A percentile compares a stretch with the other conserved stretches of the same genome.
Conservation (phyloP, 257 asterid genomes). For the Solanum bulbocastanum region DNA sequence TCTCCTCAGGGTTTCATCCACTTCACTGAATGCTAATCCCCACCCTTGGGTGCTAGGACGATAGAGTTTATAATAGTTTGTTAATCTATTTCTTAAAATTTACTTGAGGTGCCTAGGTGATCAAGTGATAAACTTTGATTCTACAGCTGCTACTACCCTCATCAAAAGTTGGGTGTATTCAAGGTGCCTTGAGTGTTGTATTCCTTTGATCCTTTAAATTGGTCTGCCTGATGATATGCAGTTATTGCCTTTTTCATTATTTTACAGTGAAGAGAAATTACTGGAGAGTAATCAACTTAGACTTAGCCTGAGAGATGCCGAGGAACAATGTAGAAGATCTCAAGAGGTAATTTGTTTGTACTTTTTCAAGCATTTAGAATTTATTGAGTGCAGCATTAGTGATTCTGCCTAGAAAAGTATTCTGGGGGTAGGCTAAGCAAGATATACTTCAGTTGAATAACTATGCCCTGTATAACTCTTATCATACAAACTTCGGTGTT, state of each 20-base stretch:
- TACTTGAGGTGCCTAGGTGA: neutral
- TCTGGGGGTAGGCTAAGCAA: neutral
- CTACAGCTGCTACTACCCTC: neutral
- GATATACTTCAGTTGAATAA: neutral
- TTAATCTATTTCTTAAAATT: neutral
- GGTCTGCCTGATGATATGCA: neutral
- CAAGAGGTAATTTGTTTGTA: constrained; percentile 27
- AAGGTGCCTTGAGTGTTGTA: neutral
- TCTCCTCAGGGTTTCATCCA: neutral
- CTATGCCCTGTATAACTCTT: neutral
- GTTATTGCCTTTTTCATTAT: constrained; percentile 2
- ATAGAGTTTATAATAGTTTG: neutral
- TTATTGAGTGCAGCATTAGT: neutral
- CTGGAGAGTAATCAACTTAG: constrained; percentile 32
- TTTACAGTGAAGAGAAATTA: constrained; percentile 29
- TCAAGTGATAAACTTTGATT: neutral
- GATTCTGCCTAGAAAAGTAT: neutral
- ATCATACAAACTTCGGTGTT: neutral
- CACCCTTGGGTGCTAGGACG: neutral
- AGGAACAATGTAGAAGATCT: constrained; percentile 24
- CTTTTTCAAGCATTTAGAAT: constrained; percentile 1
- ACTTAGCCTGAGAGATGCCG: constrained; percentile 28
- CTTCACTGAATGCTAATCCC: neutral
- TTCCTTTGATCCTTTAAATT: neutral
- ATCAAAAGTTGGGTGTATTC: neutral